Conservation (phyloP, 2,329 filamentous ascomycete genomes). For the Teratosphaeria zuluensis region DNA sequence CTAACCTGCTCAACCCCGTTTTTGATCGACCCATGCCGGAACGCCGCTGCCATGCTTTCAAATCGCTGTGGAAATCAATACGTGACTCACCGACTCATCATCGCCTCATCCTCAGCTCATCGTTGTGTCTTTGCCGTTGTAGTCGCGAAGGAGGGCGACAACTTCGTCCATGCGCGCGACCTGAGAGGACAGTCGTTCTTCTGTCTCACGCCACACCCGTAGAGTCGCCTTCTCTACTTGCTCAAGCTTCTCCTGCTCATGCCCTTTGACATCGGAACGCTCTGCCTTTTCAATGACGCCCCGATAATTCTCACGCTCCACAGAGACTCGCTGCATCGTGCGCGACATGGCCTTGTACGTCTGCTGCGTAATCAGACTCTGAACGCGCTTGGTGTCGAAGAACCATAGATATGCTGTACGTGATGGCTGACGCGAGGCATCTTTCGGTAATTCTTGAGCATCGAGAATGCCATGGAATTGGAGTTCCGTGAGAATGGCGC, state of each 20-base stretch:
- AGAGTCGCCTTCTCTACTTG: slow-evolving; percentile 62
- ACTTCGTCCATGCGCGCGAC: slow-evolving; percentile 74
- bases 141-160: slow-evolving; percentile 69
- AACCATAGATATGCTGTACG: slow-evolving; percentile 88
- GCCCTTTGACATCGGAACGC: slow-evolving; percentile 74
- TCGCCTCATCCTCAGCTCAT: neutral
- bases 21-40: neutral
- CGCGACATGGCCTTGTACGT: slow-evolving; percentile 86
- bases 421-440: slow-evolving; percentile 69
- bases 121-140: slow-evolving; percentile 15
- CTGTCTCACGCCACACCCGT: slow-evolving; percentile 51
- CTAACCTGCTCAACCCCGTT: neutral
- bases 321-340: slow-evolving; percentile 67
- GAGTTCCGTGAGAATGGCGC: slow-evolving; percentile 74
- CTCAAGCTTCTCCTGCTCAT: slow-evolving; percentile 70
- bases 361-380: slow-evolving; percentile 63
- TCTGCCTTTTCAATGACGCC: slow-evolving; percentile 72
- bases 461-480: slow-evolving; percentile 80
- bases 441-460: slow-evolving; percentile 86
- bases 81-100: neutral
- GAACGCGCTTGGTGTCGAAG: slow-evolving; percentile 67
- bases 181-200: slow-evolving; percentile 67
- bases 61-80: neutral
- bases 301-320: slow-evolving; percentile 62
- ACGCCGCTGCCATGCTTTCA: slow-evolving; percentile 5